phyloP scores from a whole-genome alignment of 2,329 filamentous ascomycete genomes.

The Zymoseptoria ardabiliae region DNA sequence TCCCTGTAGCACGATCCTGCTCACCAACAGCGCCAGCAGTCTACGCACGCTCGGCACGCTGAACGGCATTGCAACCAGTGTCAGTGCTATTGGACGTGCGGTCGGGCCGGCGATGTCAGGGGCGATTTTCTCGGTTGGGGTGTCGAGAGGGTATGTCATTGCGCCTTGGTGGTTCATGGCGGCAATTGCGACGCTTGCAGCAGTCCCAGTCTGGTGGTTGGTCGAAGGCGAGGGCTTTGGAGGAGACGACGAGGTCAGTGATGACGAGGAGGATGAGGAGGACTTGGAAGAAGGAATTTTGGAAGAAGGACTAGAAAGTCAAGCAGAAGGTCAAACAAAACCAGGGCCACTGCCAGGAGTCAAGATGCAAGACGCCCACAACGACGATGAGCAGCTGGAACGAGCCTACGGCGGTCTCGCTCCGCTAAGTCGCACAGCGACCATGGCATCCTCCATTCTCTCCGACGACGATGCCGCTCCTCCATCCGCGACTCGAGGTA shows the following conservation, averaged over 20 bases:
- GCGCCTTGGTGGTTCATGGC: slow-evolving; percentile 76
- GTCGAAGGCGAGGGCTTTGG: slow-evolving; percentile 64
- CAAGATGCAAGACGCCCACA: slow-evolving; percentile 19
- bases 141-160: slow-evolving; percentile 67
- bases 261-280: slow-evolving; percentile 30
- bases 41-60: slow-evolving; percentile 75
- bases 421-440: slow-evolving; percentile 27
- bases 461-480: slow-evolving; percentile 17
- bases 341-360: slow-evolving; percentile 4
- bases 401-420: slow-evolving; percentile 31
- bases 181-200: slow-evolving; percentile 55
- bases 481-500: slow-evolving; percentile 6
- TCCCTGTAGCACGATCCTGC: slow-evolving; percentile 78
- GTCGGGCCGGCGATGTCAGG: slow-evolving; percentile 70
- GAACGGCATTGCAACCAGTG: slow-evolving; percentile 82
- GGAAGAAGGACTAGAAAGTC: slow-evolving; percentile 15
- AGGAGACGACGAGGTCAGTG: slow-evolving; percentile 32
- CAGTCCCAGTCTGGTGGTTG: slow-evolving; percentile 66
- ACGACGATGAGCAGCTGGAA: slow-evolving; percentile 23
- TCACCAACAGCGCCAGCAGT: slow-evolving; percentile 77
- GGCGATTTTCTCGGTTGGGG: slow-evolving; percentile 65
- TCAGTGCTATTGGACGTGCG: slow-evolving; percentile 73
- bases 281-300: slow-evolving; percentile 12
- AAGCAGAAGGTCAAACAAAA: slow-evolving; percentile 20
- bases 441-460: slow-evolving; percentile 22